Conservation (phyloP, 257 asterid species). For the Scutellaria minor region DNA sequence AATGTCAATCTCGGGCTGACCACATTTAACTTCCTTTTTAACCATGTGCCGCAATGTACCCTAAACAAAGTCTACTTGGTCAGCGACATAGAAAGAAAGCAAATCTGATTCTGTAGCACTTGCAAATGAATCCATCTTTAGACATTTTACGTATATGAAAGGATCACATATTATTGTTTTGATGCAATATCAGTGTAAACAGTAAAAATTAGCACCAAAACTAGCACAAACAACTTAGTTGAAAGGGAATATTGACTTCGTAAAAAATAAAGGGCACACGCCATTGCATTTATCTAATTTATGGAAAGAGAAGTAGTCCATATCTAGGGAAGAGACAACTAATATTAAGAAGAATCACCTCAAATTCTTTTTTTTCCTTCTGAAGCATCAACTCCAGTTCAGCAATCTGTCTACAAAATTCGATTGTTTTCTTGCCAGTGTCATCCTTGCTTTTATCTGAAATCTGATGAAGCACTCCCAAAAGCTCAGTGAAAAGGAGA, state of each 20-base stretch:
- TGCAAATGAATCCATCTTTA: conserved; percentile 20
- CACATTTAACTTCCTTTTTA: conserved; percentile 42
- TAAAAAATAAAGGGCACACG: background rate
- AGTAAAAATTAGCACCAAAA: too few relatives aligned
- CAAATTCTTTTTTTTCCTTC: conserved; percentile 68
- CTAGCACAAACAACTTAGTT: conserved; percentile 17
- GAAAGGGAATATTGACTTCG: conserved; percentile 25
- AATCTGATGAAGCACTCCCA: conserved; percentile 55
- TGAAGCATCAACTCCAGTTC: conserved; percentile 62
- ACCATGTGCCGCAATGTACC: conserved; percentile 42
- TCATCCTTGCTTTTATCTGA: conserved; percentile 42
- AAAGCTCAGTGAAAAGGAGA: conserved; percentile 60
- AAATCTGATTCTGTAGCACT: conserved; percentile 23
- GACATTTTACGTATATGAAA: conserved; percentile 29
- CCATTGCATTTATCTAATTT: conserved; percentile 4
- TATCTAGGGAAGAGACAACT: conserved; percentile 27
- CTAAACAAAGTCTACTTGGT: conserved; percentile 33
- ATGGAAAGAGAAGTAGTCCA: conserved; percentile 10
- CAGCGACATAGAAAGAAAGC: conserved; percentile 11
- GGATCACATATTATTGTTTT: conserved; percentile 3
- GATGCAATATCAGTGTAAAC: background rate
- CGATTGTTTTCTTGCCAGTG: conserved; percentile 44
- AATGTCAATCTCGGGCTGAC: conserved; percentile 55
- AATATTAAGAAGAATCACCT: conserved; percentile 48
- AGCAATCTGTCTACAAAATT: conserved; percentile 47